Conservation (phyloP, 495 filamentous ascomycete species). For the Copromyces sp. region DNA sequence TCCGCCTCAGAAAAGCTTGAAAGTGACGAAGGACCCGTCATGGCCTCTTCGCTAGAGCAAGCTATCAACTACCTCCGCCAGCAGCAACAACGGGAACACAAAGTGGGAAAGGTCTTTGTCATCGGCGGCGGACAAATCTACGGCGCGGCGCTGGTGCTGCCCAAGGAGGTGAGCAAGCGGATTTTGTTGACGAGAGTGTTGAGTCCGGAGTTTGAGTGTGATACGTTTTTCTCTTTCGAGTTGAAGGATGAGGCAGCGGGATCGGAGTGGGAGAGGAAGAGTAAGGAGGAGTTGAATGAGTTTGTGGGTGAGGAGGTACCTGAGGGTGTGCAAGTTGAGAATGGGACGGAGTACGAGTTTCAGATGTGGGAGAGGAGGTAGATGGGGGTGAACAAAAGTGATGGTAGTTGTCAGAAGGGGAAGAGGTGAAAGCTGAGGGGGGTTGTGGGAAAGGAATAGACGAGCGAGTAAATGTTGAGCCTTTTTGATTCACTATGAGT, state of each 20-base stretch:
- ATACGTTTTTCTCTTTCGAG: slow-evolving; percentile 71
- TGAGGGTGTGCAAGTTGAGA: slow-evolving; percentile 42
- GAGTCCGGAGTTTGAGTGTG: slow-evolving; percentile 63
- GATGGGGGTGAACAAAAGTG: slow-evolving; percentile 1
- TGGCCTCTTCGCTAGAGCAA: slow-evolving; percentile 42
- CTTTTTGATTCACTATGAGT: background rate
- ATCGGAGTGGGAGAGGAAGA: slow-evolving; percentile 37
- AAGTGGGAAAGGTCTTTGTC: slow-evolving; percentile 55
- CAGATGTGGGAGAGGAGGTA: slow-evolving; percentile 49
- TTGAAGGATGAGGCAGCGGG: slow-evolving; percentile 28
- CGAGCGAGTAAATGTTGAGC: background rate
- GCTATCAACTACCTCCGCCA: slow-evolving; percentile 37
- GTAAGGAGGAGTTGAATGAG: slow-evolving; percentile 38
- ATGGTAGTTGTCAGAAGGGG: background rate
- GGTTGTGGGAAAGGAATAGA: slow-evolving; percentile 43
- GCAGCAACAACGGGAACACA: slow-evolving; percentile 14
- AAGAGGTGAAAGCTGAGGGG: background rate
- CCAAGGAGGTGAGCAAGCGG: slow-evolving; percentile 28
- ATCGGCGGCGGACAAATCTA: slow-evolving; percentile 92
- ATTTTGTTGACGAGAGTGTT: slow-evolving; percentile 56
- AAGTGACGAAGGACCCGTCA: slow-evolving; percentile 12
- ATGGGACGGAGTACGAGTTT: slow-evolving; percentile 50
- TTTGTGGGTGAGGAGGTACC: slow-evolving; percentile 51
- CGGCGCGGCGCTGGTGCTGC: slow-evolving; percentile 46
- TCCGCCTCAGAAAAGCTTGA: background rate